A percentile compares a stretch with the other conserved stretches of the same genome.
Evolutionary conservation across 495 filamentous ascomycete species (phyloP).

Genomic region (Lasiosphaeris hirsuta): DNA sequence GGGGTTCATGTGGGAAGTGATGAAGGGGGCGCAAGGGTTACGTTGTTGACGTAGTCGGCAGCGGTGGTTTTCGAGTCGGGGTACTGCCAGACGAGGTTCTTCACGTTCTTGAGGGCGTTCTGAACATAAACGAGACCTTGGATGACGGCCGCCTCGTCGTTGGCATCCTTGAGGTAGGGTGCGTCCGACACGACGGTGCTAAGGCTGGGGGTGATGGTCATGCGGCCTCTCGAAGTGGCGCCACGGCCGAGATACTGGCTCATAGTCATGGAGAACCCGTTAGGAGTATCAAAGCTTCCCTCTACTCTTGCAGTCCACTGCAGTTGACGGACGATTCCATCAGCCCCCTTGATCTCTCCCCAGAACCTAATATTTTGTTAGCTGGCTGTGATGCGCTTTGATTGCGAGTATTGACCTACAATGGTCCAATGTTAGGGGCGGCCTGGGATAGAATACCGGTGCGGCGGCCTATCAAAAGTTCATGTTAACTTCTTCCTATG

Average conservation of each 20-base stretch:
- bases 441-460: slow-evolving; percentile 65
- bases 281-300: slow-evolving; percentile 41
- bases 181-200: slow-evolving; percentile 51
- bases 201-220: slow-evolving; percentile 57
- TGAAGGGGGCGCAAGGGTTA: slow-evolving; percentile 8
- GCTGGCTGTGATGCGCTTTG: not conserved
- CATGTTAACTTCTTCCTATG: not conserved
- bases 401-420: slow-evolving; percentile 32
- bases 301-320: slow-evolving; percentile 66
- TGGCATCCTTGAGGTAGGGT: slow-evolving; percentile 53
- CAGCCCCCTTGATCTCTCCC: slow-evolving; percentile 56
- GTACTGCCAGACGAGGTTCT: slow-evolving; percentile 51
- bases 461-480: slow-evolving; percentile 38
- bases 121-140: slow-evolving; percentile 59
- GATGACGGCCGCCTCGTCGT: slow-evolving; percentile 51
- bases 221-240: slow-evolving; percentile 56
- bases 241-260: slow-evolving; percentile 65
- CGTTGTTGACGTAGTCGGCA: slow-evolving; percentile 50
- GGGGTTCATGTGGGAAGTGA: not conserved
- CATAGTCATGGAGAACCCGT: slow-evolving; percentile 54
- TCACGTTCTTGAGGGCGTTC: slow-evolving; percentile 48
- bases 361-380: slow-evolving; percentile 38
- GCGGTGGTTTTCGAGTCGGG: slow-evolving; percentile 51
- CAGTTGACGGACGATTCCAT: slow-evolving; percentile 62
- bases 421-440: slow-evolving; percentile 63